Evolutionary conservation across 805 yeast species (phyloP).

Genomic region (Jamesozyma piceae): DNA sequence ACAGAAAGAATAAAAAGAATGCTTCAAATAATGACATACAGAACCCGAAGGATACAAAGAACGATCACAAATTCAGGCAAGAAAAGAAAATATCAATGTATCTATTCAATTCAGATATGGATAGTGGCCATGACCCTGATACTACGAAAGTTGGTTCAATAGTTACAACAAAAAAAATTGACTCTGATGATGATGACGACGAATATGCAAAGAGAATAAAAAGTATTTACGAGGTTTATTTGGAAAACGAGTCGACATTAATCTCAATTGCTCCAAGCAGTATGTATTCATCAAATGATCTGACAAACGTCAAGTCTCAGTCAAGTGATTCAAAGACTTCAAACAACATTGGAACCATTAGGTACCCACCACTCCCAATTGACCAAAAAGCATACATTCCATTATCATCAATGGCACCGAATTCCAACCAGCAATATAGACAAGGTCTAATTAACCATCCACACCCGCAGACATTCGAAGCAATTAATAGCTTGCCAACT

Average conservation of each 20-base stretch:
- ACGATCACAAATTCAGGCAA: not conserved
- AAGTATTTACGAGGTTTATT: slow-evolving; percentile 68
- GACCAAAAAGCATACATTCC: slow-evolving; percentile 1
- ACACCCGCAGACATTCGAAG: slow-evolving; percentile 28
- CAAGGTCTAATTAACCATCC: not conserved
- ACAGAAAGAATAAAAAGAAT: slow-evolving; percentile 51
- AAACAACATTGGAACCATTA: not conserved
- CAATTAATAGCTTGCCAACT: slow-evolving; percentile 31
- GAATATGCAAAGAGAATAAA: slow-evolving; percentile 66
- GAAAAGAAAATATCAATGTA: not conserved
- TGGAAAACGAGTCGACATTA: slow-evolving; percentile 27
- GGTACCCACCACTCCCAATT: not conserved
- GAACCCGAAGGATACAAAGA: not conserved
- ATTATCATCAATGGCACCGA: not conserved
- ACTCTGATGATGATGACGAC: slow-evolving; percentile 33
- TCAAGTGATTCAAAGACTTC: not conserved
- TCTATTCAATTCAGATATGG: not conserved
- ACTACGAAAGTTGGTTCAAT: not conserved
- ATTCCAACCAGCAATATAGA: not conserved
- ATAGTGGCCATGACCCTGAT: not conserved
- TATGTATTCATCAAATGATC: not conserved
- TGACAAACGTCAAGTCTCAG: not conserved
- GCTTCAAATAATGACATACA: slow-evolving; percentile 8
- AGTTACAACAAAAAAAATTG: not conserved
- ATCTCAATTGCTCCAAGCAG: not conserved